Conservation (phyloP, 2,329 filamentous ascomycete species). For the Botryotinia narcissicola region DNA sequence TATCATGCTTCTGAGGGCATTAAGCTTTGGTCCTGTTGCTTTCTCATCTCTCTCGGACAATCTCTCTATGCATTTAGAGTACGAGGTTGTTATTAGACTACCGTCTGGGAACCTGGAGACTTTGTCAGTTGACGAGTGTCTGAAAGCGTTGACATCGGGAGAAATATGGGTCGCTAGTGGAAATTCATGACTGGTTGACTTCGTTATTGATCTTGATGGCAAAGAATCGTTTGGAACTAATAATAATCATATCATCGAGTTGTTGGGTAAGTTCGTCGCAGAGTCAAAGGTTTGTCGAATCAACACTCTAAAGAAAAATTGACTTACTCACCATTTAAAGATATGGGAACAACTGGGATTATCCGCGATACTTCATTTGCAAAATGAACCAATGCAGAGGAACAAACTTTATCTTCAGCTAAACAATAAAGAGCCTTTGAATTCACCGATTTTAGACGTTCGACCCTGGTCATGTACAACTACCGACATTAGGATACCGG, state of each 20-base stretch:
- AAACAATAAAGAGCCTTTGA: constrained; percentile 22
- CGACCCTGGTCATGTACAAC: constrained; percentile 9
- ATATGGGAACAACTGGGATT: constrained; percentile 33
- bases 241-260: constrained; percentile 21
- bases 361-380: constrained; percentile 23
- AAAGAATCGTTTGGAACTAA: background rate
- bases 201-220: constrained; percentile 27
- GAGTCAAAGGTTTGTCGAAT: constrained; percentile 28
- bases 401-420: constrained; percentile 27
- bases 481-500: constrained; percentile 27
- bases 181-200: constrained; percentile 27
- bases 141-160: constrained; percentile 29
- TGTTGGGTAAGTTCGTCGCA: constrained; percentile 25
- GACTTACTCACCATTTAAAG: constrained; percentile 25
- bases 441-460: background rate
- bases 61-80: constrained; percentile 24
- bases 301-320: background rate
- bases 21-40: constrained; percentile 26
- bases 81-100: constrained; percentile 20
- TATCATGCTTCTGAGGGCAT: constrained; percentile 26
- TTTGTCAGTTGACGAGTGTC: constrained; percentile 3
- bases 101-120: constrained; percentile 6
- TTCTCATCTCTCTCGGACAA: constrained; percentile 23
- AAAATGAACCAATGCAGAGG: background rate
- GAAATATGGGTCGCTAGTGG: constrained; percentile 32